Percentiles rank a stretch among this genome's conserved stretches.
Conservation (phyloP, 2,329 filamentous ascomycete genomes). For the Calonectria montana region DNA sequence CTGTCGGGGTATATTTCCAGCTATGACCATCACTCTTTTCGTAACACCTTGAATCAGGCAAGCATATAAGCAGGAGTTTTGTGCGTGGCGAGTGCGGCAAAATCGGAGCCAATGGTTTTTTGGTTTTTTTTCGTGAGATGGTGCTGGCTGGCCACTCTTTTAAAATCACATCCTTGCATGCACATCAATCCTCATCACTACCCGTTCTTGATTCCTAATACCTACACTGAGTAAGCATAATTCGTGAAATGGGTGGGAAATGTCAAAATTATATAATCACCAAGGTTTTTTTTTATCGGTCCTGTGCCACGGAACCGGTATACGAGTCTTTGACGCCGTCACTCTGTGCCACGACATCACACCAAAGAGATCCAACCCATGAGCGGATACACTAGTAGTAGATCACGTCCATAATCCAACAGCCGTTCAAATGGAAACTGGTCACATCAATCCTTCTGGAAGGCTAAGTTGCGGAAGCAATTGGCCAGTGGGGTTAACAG, state of each 20-base stretch:
- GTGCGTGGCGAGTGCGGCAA: neutral
- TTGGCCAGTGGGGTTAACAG: neutral
- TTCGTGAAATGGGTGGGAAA: no score
- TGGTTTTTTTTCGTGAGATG: neutral
- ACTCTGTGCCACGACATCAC: no score
- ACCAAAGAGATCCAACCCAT: neutral
- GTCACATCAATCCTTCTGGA: neutral
- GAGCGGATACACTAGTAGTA: neutral
- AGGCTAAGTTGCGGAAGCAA: neutral
- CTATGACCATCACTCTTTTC: neutral
- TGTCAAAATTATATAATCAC: no score
- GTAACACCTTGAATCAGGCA: neutral
- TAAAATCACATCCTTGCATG: neutral
- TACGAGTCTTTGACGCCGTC: no score
- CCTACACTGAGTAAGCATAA: no score
- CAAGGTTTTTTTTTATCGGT: no score
- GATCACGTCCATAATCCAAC: neutral
- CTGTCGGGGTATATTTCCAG: constrained; percentile 10
- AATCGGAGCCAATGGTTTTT: neutral
- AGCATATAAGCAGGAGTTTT: neutral
- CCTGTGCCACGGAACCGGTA: neutral
- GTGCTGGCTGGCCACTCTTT: neutral
- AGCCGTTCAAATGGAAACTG: neutral
- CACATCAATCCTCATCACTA: no score
- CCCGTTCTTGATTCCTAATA: neutral